Conservation (phyloP, 768 basidiomycete species). For the Tephrocybe rancida region DNA sequence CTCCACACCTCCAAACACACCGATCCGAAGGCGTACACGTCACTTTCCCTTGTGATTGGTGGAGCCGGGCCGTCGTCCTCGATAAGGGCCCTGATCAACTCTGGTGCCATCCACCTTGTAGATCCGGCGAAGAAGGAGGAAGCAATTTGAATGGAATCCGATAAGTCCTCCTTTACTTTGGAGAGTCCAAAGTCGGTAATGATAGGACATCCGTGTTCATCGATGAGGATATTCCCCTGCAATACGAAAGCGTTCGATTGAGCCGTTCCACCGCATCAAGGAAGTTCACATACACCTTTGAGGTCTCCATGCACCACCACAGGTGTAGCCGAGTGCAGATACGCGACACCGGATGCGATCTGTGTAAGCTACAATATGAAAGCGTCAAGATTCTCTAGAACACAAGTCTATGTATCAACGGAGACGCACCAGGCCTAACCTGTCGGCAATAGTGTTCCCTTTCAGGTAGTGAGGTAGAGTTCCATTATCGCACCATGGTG, state of each 20-base stretch:
- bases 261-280: not conserved
- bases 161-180: conserved; percentile 56
- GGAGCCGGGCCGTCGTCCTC: conserved; percentile 46
- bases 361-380: conserved; percentile 44
- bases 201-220: conserved; percentile 50
- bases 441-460: conserved; percentile 40
- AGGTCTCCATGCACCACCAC: conserved; percentile 63
- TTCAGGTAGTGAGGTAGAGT: conserved; percentile 53
- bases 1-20: conserved; percentile 58
- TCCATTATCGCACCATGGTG: conserved; percentile 65
- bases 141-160: conserved; percentile 35
- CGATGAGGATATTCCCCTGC: conserved; percentile 60
- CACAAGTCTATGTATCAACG: no score
- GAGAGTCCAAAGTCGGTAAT: conserved; percentile 68
- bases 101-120: conserved; percentile 61
- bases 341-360: conserved; percentile 57
- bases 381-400: not conserved
- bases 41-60: conserved; percentile 51
- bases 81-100: conserved; percentile 51
- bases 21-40: conserved; percentile 63
- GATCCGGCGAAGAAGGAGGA: conserved; percentile 50
- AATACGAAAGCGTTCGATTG: not conserved
- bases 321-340: conserved; percentile 57
- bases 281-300: conserved; percentile 49
- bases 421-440: conserved; percentile 51